These are phyloP conservation scores for Amanita muscaria DNA, from an alignment of 768 basidiomycete species.

Conservation along the genomic window DNA sequence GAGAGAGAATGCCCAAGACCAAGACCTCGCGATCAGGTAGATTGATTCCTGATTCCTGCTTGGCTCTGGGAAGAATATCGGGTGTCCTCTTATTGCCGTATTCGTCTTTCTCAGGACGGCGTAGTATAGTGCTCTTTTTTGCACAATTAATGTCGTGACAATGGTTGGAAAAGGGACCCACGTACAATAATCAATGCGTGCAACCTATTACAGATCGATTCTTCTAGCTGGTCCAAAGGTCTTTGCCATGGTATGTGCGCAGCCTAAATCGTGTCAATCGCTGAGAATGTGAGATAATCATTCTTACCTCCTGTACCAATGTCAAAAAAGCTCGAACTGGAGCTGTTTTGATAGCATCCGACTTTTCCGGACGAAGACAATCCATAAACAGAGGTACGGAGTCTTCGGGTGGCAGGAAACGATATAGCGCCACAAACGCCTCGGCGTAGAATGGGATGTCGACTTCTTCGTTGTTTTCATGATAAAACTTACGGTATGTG, in stretches of 20 bases:
- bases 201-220: slow-evolving; percentile 37
- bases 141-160: background rate
- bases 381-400: slow-evolving; percentile 48
- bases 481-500: slow-evolving; percentile 51
- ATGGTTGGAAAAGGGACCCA: background rate
- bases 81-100: slow-evolving; percentile 45
- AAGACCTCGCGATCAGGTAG: slow-evolving; percentile 64
- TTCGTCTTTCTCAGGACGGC: slow-evolving; percentile 54
- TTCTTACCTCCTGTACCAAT: slow-evolving; percentile 52
- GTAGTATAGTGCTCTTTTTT: slow-evolving; percentile 42
- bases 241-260: slow-evolving; percentile 48
- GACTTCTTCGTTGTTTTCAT: slow-evolving; percentile 60
- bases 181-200: slow-evolving; percentile 50
- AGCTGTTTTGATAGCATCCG: slow-evolving; percentile 73
- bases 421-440: slow-evolving; percentile 62
- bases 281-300: background rate
- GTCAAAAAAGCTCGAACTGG: slow-evolving; percentile 69
- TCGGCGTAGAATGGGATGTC: slow-evolving; percentile 75
- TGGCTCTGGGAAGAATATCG: slow-evolving; percentile 51
- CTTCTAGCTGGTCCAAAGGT: slow-evolving; percentile 39
- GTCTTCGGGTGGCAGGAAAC: slow-evolving; percentile 59
- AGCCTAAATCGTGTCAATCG: slow-evolving; percentile 26
- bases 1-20: slow-evolving; percentile 54
- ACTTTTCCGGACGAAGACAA: slow-evolving; percentile 69
- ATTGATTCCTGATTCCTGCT: slow-evolving; percentile 38